Conservation (phyloP, 2,329 filamentous ascomycete genomes). For the Sporothrix mexicana region DNA sequence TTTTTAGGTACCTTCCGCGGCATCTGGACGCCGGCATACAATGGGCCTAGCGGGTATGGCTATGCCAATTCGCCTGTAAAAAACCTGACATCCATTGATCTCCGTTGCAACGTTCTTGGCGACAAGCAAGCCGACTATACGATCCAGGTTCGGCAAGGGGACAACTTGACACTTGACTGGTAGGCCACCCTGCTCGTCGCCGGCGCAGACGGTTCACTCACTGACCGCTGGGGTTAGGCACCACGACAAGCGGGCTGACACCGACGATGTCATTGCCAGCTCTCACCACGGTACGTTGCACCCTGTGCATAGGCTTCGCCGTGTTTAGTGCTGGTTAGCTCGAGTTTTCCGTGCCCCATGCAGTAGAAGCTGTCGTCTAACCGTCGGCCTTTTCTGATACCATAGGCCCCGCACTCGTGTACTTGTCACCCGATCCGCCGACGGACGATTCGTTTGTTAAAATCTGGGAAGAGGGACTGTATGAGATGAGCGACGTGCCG, state of each 20-base stretch:
- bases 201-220: neutral
- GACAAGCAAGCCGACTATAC: conserved; percentile 46
- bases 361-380: neutral
- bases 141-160: conserved; percentile 45
- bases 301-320: neutral
- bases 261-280: conserved; percentile 44
- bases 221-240: conserved; percentile 39
- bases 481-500: conserved; percentile 42
- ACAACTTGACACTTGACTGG: conserved; percentile 49
- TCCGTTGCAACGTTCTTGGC: conserved; percentile 49
- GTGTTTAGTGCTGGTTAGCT: neutral
- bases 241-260: conserved; percentile 45
- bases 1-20: conserved; percentile 36
- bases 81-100: conserved; percentile 47
- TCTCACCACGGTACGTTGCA: conserved; percentile 38
- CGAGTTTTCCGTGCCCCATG: too few relatives aligned
- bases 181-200: conserved; percentile 14
- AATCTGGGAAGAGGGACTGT: conserved; percentile 48
- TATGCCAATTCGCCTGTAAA: conserved; percentile 50
- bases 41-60: conserved; percentile 45
- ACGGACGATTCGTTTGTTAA: conserved; percentile 48
- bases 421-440: conserved; percentile 49
- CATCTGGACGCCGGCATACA: conserved; percentile 41
- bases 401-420: conserved; percentile 47
- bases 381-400: neutral